phyloP scores from a whole-genome alignment of 805 yeast species.

The Cyberlindnera mycetangii region DNA sequence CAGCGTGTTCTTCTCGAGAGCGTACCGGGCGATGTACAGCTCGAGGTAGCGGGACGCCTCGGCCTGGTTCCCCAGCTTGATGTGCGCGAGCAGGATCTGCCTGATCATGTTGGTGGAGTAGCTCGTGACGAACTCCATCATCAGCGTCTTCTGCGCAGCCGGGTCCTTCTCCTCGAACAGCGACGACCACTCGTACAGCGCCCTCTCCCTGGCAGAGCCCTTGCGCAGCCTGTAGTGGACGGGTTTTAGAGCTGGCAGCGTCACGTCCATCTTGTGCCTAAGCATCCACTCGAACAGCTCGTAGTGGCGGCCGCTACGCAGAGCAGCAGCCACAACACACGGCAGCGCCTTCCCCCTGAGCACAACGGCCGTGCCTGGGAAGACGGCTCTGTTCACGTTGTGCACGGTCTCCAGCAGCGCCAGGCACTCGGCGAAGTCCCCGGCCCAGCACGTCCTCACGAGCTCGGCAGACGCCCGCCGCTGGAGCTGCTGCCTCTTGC shows the following conservation, averaged over 20 bases:
- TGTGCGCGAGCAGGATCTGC: conserved; percentile 4
- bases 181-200: conserved; percentile 6
- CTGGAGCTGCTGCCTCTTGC: not conserved
- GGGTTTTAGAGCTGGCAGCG: not conserved
- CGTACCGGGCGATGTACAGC: conserved; percentile 7
- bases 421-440: not conserved
- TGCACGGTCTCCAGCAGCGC: not conserved
- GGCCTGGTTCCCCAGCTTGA: not conserved
- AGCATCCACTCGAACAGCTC: conserved; percentile 1
- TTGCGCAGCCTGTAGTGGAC: conserved; percentile 1
- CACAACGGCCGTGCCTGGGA: not conserved
- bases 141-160: not conserved
- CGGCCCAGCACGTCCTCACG: not conserved
- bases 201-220: not conserved
- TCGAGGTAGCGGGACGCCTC: conserved; percentile 7
- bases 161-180: conserved; percentile 2
- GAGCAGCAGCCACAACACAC: not conserved
- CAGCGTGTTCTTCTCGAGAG: conserved; percentile 2
- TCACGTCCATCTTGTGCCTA: not conserved
- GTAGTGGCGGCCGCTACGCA: not conserved
- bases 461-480: not conserved
- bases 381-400: not conserved
- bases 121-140: conserved; percentile 1
- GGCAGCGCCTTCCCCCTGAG: not conserved
- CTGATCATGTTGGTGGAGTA: conserved; percentile 10